These are phyloP conservation scores for Naganishia randhawae DNA, from an alignment of 768 basidiomycete species.

Conservation along the genomic window DNA sequence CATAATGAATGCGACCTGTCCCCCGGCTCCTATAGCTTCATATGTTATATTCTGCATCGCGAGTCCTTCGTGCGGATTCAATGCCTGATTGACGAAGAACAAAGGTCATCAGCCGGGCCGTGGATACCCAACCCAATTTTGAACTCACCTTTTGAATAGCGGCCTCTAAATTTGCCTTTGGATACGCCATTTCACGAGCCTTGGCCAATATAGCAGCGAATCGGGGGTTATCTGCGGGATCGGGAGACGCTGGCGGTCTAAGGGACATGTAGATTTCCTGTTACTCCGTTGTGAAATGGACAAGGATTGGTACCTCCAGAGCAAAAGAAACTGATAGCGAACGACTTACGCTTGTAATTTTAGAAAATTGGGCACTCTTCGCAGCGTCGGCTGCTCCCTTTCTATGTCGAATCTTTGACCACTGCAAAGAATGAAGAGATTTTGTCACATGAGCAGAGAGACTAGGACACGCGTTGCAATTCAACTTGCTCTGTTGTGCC, in stretches of 20 bases:
- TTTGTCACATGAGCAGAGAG: background rate
- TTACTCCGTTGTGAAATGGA: background rate
- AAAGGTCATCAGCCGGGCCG: background rate
- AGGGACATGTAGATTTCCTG: constrained; percentile 44
- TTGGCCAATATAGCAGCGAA: constrained; percentile 40
- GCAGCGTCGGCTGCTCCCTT: constrained; percentile 47
- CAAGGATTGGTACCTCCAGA: background rate
- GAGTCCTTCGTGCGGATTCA: constrained; percentile 36
- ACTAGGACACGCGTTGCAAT: background rate
- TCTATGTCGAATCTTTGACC: constrained; percentile 49
- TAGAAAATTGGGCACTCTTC: constrained; percentile 38
- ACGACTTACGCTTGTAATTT: constrained; percentile 38
- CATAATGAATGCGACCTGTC: constrained; percentile 46
- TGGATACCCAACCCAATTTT: background rate
- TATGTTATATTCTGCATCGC: constrained; percentile 43
- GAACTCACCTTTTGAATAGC: constrained; percentile 37
- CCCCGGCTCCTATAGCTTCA: constrained; percentile 45
- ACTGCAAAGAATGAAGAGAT: constrained; percentile 21
- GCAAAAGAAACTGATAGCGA: background rate
- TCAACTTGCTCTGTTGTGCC: constrained; percentile 28
- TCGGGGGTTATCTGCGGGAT: constrained; percentile 39
- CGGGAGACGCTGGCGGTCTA: constrained; percentile 38
- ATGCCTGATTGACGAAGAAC: constrained; percentile 5
- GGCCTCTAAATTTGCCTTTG: constrained; percentile 42
- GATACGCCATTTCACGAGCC: constrained; percentile 42